phyloP scores from a whole-genome alignment of 306 rosid species.

The Acacia melanoxylon region DNA sequence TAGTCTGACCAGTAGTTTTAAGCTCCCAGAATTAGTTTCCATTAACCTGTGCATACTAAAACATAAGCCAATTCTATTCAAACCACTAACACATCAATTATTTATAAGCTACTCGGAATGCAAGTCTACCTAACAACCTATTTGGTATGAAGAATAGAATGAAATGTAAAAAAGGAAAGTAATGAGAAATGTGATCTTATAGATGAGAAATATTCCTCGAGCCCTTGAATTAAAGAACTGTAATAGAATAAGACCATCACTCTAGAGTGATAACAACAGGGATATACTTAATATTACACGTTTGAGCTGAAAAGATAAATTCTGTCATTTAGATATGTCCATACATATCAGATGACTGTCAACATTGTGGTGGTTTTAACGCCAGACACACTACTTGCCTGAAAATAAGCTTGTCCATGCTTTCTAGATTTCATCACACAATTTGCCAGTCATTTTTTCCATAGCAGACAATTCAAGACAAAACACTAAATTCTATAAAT shows the following conservation, averaged over 20 bases:
- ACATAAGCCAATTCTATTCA: not conserved
- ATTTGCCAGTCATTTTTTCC: slow-evolving; percentile 2
- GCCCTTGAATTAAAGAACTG: not conserved
- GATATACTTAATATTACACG: not conserved
- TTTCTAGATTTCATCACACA: not conserved
- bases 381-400: not conserved
- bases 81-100: not conserved
- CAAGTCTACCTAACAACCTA: not conserved
- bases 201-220: not conserved
- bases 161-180: not conserved
- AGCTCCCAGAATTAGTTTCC: not conserved
- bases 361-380: not conserved
- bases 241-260: not conserved
- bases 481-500: slow-evolving; percentile 3
- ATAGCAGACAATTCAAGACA: slow-evolving; percentile 16
- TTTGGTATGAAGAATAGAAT: not conserved
- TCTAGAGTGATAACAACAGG: not conserved
- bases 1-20: slow-evolving; percentile 7
- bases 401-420: not conserved
- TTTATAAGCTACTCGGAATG: not conserved
- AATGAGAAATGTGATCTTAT: not conserved
- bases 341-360: not conserved
- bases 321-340: not conserved
- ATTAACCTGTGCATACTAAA: slow-evolving; percentile 13
- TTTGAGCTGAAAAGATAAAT: no score